Evolutionary conservation across 768 basidiomycete species (phyloP).

Genomic region (Tylopilus vinaceipallidus): DNA sequence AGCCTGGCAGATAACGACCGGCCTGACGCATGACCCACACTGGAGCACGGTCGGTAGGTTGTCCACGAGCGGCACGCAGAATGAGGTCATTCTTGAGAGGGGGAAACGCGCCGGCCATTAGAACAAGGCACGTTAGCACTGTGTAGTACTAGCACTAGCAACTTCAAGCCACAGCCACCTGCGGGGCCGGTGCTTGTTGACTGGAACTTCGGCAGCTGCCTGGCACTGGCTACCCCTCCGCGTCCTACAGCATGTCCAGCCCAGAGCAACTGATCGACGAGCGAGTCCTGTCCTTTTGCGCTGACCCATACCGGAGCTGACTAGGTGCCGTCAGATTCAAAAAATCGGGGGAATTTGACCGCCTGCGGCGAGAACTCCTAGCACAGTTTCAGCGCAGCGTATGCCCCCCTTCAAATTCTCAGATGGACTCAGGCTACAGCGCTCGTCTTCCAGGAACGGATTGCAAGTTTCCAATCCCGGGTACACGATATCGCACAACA

Average conservation of each 20-base stretch:
- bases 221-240: neutral
- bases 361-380: constrained; percentile 63
- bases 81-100: constrained; percentile 84
- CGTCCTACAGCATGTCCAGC: constrained; percentile 47
- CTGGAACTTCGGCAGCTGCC: too few relatives aligned
- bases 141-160: too few relatives aligned
- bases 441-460: constrained; percentile 41
- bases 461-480: constrained; percentile 51
- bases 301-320: neutral
- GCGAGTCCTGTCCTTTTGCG: constrained; percentile 36
- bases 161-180: too few relatives aligned
- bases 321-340: constrained; percentile 55
- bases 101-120: constrained; percentile 54
- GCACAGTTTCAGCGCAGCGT: constrained; percentile 62
- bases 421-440: neutral
- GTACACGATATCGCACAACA: constrained; percentile 62
- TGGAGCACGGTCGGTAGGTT: constrained; percentile 88
- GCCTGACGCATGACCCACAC: constrained; percentile 99
- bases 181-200: too few relatives aligned
- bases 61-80: constrained; percentile 86
- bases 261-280: constrained; percentile 65
- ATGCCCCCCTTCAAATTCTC: constrained; percentile 20
- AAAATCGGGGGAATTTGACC: constrained; percentile 77
- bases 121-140: too few relatives aligned
- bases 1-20: constrained; percentile 93